Evolutionary conservation across 345 rosid genomes (phyloP).

Genomic region (Iberis pinnata): DNA sequence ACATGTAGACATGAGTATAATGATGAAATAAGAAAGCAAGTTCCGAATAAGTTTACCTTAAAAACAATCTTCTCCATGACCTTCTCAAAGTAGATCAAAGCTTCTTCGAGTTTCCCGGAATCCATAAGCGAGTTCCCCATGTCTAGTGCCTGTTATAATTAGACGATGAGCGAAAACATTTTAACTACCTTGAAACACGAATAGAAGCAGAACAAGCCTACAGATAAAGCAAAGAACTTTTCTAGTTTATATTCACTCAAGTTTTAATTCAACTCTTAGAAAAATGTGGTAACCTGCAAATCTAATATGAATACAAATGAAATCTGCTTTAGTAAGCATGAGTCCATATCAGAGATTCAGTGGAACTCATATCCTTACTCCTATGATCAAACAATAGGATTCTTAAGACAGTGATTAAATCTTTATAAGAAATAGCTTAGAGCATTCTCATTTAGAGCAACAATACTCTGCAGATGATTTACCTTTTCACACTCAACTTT

Average conservation of each 20-base stretch:
- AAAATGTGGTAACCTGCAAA: neutral
- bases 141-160: conserved; percentile 45
- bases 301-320: too few species aligned
- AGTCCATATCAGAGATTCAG: too few species aligned
- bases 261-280: neutral
- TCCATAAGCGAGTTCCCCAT: conserved; percentile 77
- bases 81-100: conserved; percentile 52
- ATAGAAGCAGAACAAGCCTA: conserved; percentile 4
- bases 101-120: conserved; percentile 69
- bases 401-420: too few species aligned
- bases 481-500: conserved; percentile 82
- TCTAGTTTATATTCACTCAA: conserved; percentile 2
- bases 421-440: too few species aligned
- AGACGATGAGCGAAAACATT: neutral
- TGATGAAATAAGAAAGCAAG: conserved; percentile 1
- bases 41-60: conserved; percentile 46
- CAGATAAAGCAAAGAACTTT: neutral
- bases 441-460: too few species aligned
- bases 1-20: neutral
- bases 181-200: neutral
- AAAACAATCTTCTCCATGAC: conserved; percentile 65
- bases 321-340: too few species aligned
- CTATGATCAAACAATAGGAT: too few species aligned
- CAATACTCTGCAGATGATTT: too few species aligned
- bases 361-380: too few species aligned